A percentile compares a stretch with the other conserved stretches of the same genome.
These are phyloP conservation scores for Bryum argenteum DNA, from an alignment of 225 moss, liverwort and hornwort genomes.

Conservation along the genomic window DNA sequence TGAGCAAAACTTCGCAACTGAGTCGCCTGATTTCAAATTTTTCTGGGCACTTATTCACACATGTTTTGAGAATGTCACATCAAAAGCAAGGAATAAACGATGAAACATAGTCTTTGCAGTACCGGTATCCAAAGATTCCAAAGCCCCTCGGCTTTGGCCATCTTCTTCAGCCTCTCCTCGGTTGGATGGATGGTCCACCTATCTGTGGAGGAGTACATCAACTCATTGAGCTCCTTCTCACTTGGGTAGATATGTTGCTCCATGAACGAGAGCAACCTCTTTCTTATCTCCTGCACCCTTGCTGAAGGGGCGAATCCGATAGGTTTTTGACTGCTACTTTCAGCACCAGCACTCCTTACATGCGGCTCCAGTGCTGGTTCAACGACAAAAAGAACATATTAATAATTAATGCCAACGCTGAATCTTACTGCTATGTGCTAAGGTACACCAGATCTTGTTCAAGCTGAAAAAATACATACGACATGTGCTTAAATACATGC, in stretches of 20 bases:
- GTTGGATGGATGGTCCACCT: conserved; percentile 92
- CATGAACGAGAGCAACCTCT: conserved; percentile 77
- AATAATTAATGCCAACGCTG: conserved; percentile 12
- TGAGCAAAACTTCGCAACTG: conserved; percentile 13
- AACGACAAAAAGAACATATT: conserved; percentile 16
- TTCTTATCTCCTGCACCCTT: conserved; percentile 68
- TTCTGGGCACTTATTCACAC: neutral
- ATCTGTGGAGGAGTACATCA: conserved; percentile 69
- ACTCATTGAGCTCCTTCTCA: conserved; percentile 74
- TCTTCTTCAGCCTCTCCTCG: conserved; percentile 82
- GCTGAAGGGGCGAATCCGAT: conserved; percentile 74
- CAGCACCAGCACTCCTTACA: conserved; percentile 19
- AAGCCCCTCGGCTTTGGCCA: conserved; percentile 86
- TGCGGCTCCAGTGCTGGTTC: conserved; percentile 29
- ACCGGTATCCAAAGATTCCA: conserved; percentile 99
- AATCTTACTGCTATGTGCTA: conserved; percentile 1
- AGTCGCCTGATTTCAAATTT: conserved; percentile 23
- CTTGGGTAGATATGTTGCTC: conserved; percentile 75
- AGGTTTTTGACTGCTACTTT: conserved; percentile 28
- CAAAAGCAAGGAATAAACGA: conserved; percentile 14
- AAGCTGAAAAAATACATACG: conserved; percentile 3
- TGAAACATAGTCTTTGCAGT: conserved; percentile 18
- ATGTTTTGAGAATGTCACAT: neutral
- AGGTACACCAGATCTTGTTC: neutral
- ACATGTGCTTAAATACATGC: conserved; percentile 16